These are phyloP conservation scores for Boletus smithii DNA, from an alignment of 1,284 basidiomycete genomes.

Conservation along the genomic window DNA sequence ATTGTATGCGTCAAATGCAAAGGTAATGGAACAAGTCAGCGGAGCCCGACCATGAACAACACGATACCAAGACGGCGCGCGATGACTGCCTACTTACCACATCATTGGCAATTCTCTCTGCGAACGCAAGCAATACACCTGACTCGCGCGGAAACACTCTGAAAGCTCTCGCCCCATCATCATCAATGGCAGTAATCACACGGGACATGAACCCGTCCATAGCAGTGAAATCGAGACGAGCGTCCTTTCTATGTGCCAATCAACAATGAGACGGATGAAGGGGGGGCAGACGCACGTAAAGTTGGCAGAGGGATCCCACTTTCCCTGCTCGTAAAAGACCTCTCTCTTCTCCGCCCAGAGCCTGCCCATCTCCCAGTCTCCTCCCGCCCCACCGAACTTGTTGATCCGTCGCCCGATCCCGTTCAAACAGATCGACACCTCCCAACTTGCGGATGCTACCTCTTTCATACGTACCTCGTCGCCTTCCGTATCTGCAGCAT, in stretches of 20 bases:
- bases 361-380: conserved; percentile 89
- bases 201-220: conserved; percentile 90
- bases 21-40: background rate
- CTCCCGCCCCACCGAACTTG: conserved; percentile 27
- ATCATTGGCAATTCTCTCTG: conserved; percentile 73
- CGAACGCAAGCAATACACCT: conserved; percentile 70
- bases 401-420: conserved; percentile 34
- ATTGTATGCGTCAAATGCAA: background rate
- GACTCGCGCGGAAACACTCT: conserved; percentile 82
- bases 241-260: conserved; percentile 21
- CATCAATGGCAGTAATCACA: conserved; percentile 61
- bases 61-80: background rate
- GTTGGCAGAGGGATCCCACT: conserved; percentile 60
- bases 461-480: conserved; percentile 75
- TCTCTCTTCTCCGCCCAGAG: conserved; percentile 94
- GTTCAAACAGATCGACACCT: conserved; percentile 51
- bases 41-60: background rate
- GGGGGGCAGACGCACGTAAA: conserved; percentile 17
- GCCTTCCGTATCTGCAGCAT: conserved; percentile 61
- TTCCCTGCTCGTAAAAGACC: conserved; percentile 83
- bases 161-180: conserved; percentile 78
- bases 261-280: background rate
- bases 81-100: conserved; percentile 53
- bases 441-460: conserved; percentile 81
- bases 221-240: conserved; percentile 61